These are phyloP conservation scores for Eucalyptus caleyi DNA, from an alignment of 345 rosid genomes.

Conservation along the genomic window DNA sequence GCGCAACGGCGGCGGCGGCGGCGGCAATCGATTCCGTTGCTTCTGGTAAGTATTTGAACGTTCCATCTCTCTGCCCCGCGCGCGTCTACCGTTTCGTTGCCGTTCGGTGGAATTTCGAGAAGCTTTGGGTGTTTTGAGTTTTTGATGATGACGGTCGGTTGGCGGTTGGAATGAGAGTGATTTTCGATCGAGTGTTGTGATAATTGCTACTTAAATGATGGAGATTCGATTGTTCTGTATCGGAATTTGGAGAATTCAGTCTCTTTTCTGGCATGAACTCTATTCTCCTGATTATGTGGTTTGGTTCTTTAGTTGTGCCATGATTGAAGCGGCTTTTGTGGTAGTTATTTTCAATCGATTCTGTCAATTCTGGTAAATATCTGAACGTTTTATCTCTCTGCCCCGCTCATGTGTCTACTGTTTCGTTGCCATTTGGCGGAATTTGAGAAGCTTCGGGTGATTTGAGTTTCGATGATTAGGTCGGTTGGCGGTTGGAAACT, in stretches of 20 bases:
- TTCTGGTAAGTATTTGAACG: not conserved
- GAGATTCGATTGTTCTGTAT: not conserved
- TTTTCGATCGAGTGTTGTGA: not conserved
- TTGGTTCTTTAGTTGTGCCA: not conserved
- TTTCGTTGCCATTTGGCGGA: not conserved
- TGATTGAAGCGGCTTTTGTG: not conserved
- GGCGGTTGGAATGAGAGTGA: not conserved
- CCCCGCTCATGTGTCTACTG: not conserved
- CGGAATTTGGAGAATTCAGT: not conserved
- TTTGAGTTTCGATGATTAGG: not conserved
- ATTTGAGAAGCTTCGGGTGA: not conserved
- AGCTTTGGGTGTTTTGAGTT: not conserved
- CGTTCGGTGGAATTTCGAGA: not conserved
- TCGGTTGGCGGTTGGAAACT: not conserved
- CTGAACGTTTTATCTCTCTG: not conserved
- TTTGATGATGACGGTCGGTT: not conserved
- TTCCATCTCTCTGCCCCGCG: not conserved
- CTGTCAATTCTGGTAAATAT: not conserved
- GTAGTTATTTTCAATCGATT: rapidly evolving
- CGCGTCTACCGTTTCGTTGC: not conserved
- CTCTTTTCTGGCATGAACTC: not conserved
- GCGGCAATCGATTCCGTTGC: not conserved
- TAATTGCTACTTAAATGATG: not conserved
- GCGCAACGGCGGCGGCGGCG: not conserved
- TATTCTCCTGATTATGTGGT: not conserved